Percentiles rank a stretch among this genome's conserved stretches.
phyloP scores from a whole-genome alignment of 177 flowering plant species.

The Vitis hybrid region DNA sequence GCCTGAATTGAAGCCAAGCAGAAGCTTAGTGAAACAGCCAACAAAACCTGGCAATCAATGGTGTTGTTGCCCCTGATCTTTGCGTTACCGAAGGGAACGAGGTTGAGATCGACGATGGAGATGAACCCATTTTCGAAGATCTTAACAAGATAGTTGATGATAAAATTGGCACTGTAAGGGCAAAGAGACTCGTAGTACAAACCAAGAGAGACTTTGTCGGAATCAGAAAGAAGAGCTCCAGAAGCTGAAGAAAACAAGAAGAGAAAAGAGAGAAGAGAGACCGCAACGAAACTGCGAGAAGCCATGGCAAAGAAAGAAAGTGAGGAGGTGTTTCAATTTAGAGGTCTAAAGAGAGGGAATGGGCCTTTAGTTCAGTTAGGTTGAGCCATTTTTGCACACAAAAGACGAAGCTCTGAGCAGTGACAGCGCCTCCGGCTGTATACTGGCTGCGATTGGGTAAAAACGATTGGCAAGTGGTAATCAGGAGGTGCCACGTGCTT shows the following conservation, averaged over 20 bases:
- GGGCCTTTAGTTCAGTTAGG: not conserved
- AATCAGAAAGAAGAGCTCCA: slow-evolving; percentile 5
- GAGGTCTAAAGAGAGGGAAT: not conserved
- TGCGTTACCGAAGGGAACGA: slow-evolving; percentile 58
- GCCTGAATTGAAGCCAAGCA: not conserved
- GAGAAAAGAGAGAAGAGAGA: not conserved
- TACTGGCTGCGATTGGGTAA: no score
- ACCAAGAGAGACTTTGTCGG: slow-evolving; percentile 32
- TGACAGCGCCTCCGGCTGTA: no score
- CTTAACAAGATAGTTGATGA: slow-evolving; percentile 31
- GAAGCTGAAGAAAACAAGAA: not conserved
- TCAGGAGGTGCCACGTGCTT: no score
- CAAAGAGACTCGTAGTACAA: slow-evolving; percentile 35
- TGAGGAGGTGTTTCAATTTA: not conserved
- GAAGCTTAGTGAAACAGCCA: no score
- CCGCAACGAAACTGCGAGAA: not conserved
- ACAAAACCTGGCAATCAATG: slow-evolving; percentile 53
- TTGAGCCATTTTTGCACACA: not conserved
- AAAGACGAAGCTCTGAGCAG: not conserved
- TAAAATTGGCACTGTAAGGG: slow-evolving; percentile 48
- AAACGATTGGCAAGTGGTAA: no score
- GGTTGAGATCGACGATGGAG: slow-evolving; percentile 43
- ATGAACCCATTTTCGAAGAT: slow-evolving; percentile 40
- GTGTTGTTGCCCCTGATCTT: slow-evolving; percentile 29
- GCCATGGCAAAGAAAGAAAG: not conserved